Base-by-base conservation (phyloP, 768 basidiomycete species). In the Russula abietina region DNA sequence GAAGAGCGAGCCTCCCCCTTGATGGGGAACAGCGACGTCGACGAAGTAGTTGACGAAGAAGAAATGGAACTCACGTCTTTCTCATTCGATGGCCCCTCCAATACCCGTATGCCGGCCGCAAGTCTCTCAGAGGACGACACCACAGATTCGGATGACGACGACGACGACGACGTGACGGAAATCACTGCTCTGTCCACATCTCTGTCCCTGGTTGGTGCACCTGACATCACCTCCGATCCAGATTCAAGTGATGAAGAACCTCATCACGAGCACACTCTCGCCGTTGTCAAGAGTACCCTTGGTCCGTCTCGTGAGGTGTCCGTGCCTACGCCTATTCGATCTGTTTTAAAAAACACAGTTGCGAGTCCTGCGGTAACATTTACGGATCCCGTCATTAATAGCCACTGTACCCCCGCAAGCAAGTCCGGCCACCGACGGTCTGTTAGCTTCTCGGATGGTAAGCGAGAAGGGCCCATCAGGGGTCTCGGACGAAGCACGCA, bases 381-480 rank as follows among this genome's bases (percentile, higher is more conserved):
- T 73, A 85, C 83, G 69, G 79, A 81, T 68, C 72, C 79, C 24
- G 79, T 71, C 69, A 78, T 79, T 33, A 70, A 74, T n/a, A 76
- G 75, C 55, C 75, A 81, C 66, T 78, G 78, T 62, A 89, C 83
- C 19, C 88, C 86, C n/a, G 73, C 79, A 43, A 77, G 77, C 53
- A 75, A 70, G 57, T 66, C 74, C 17, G 74, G 75, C 14, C 84
- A 87, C 67, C 83, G 86, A n/a, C 81, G 93, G 43, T 93, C 90
- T 48, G 96, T 99, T 61, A 96, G 93, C 73, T 99, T 99, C 76
- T 97, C 94, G 28, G 97, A 99, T 71, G 97, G 97, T 6, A 89
- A 86, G 71, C 82, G 82, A 64, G 87, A 89, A 36, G 95, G 96
- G 2, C 93, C 91, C n/a, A 97, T 97, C 51, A 77, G 78, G 57